Evolutionary conservation across 257 asterid species (phyloP).

Genomic region (Nicotiana otophora): DNA sequence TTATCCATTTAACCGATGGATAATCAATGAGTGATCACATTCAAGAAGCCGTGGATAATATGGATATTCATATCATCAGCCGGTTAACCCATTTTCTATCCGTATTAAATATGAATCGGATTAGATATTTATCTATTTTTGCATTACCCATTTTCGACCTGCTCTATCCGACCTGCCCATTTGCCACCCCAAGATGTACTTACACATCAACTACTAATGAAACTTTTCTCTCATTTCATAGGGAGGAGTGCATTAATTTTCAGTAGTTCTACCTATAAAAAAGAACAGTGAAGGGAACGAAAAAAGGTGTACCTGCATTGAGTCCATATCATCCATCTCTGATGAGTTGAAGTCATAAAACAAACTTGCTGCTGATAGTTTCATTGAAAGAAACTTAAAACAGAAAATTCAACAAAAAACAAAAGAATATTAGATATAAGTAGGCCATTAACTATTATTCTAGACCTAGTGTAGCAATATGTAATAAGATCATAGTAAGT

Average conservation of each 20-base stretch:
- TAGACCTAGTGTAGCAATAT: neutral
- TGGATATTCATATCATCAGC: too few species aligned
- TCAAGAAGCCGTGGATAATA: too few species aligned
- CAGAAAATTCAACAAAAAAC: neutral
- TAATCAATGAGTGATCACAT: too few species aligned
- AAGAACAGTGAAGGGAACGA: neutral
- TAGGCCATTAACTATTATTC: neutral
- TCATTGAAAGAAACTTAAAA: conserved; percentile 81
- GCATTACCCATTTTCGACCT: too few species aligned
- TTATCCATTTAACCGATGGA: too few species aligned
- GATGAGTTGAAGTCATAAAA: conserved; percentile 83
- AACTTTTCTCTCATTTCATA: neutral
- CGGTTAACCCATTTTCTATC: too few species aligned
- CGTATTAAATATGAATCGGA: too few species aligned
- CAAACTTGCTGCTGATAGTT: conserved; percentile 88
- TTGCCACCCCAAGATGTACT: too few species aligned
- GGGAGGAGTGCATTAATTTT: neutral
- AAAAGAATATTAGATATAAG: neutral
- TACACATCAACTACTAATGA: neutral
- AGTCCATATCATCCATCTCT: conserved; percentile 61
- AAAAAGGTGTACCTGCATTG: conserved; percentile 43
- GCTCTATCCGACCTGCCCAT: fast-evolving
- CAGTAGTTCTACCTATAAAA: neutral
- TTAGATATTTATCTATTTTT: too few species aligned
- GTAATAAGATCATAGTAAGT: neutral